Base-by-base conservation (phyloP, 306 rosid genomes). In the Alnus rubra region DNA sequence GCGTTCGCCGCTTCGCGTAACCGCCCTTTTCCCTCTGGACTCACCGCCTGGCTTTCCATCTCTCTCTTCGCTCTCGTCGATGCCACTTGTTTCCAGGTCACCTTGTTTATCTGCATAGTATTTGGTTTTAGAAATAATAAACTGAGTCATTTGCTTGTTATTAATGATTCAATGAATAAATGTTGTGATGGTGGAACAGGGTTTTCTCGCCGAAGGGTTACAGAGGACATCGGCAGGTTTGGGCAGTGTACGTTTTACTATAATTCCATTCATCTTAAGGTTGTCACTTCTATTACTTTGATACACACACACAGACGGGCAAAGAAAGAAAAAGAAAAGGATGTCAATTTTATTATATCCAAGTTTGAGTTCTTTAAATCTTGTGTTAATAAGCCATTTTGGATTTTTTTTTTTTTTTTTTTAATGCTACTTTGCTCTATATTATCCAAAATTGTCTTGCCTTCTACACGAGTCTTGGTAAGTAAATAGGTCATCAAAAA, bases 141-240 rank as follows among this genome's bases (percentile, higher is more conserved):
- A n/a, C 7, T 65, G 7, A 65, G 11, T 15, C 15, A 2, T 37
- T 67, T 67, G 9, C 71, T 67, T 9, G 14, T 44, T 16, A 44
- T 18, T 67, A 9, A 44, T 42, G 4, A 42, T 42, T 42, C 45
- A 3, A 7, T 4, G 31, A 37, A 42, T 6, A 42, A 39, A 39
- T 15, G 51, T 42, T 67, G 23, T 67, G 39, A 67, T 81, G 47
- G 30, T 76, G 80, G 56, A 51, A 67, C 85, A 88, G 91, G 98
- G 98, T n/a, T 94, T 94, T 82, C 97, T 94, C 11, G 91, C 97
- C 13, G 89, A 87, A 83, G 98, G 98, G 45, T 84, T 92, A 74
- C 89, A 89, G 87, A 88, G 82, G 87, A 94, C 97, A 56, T 88
- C 97, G 30, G 98, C 98, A 74, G 98, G 98, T 64, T 87, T 94